Conservation (phyloP, 78 protist genomes). For the Polysphondylium violaceum region DNA sequence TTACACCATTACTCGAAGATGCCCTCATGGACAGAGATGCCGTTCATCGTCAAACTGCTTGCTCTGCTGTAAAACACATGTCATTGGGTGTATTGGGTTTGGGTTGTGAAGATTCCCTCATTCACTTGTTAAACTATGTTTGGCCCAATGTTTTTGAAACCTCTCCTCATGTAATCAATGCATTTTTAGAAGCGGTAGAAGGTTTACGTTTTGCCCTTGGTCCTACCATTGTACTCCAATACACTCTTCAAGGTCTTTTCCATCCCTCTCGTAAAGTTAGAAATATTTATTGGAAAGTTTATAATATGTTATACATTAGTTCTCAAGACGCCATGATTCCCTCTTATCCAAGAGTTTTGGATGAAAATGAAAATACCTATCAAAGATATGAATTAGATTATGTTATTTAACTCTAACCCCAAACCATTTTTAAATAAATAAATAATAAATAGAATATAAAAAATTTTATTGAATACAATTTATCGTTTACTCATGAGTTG, state of each 20-base stretch:
- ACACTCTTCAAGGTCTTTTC: constrained; percentile 95
- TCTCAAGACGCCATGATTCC: constrained; percentile 86
- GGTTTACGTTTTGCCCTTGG: constrained; percentile 97
- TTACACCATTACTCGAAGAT: constrained; percentile 97
- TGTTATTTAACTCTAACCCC: too few relatives aligned
- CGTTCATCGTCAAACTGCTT: constrained; percentile 98
- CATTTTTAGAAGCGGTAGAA: constrained; percentile 98
- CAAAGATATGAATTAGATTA: constrained; percentile 81
- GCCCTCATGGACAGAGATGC: constrained; percentile 99
- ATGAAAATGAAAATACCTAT: constrained; percentile 80
- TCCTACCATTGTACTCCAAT: constrained; percentile 90
- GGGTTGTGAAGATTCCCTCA: constrained; percentile 97
- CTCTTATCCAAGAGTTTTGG: constrained; percentile 82
- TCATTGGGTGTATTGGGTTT: constrained; percentile 90
- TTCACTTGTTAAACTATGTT: constrained; percentile 97
- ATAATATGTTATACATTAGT: constrained; percentile 96
- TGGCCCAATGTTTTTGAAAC: constrained; percentile 99
- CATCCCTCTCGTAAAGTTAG: constrained; percentile 98
- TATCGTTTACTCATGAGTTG: too few relatives aligned
- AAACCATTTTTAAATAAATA: too few relatives aligned
- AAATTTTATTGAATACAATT: too few relatives aligned
- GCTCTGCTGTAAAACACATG: constrained; percentile 87
- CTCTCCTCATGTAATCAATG: constrained; percentile 98
- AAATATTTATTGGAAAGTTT: constrained; percentile 98
- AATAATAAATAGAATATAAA: neutral